Percentiles rank a stretch among this genome's conserved stretches.
Evolutionary conservation across 2,329 filamentous ascomycete genomes (phyloP).

Genomic region (Colletotrichum brevisporum): DNA sequence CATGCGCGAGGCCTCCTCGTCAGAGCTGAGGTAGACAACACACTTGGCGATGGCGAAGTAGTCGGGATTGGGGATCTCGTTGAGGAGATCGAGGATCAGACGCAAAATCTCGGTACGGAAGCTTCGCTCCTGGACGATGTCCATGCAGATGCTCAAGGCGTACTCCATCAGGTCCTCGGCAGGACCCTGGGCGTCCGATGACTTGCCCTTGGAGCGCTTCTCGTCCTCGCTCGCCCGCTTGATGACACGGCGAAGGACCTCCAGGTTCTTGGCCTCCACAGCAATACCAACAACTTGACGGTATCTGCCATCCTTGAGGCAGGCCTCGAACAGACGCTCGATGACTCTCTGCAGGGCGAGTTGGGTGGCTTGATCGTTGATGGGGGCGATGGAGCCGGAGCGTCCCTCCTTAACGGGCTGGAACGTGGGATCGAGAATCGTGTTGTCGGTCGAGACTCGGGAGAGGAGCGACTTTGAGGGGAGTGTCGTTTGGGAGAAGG

Average conservation of each 20-base stretch:
- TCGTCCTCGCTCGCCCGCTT: slow-evolving; percentile 90
- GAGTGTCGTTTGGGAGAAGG: slow-evolving; percentile 93
- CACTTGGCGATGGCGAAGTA: slow-evolving; percentile 99
- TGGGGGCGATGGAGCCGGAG: slow-evolving; percentile 74
- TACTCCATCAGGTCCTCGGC: slow-evolving; percentile 98
- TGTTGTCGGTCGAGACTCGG: slow-evolving; percentile 78
- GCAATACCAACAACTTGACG: slow-evolving; percentile 97
- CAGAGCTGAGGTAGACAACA: slow-evolving; percentile 94
- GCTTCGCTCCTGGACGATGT: slow-evolving; percentile 92
- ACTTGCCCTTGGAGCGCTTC: slow-evolving; percentile 76
- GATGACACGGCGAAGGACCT: slow-evolving; percentile 89
- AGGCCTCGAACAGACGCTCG: slow-evolving; percentile 91
- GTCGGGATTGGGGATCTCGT: slow-evolving; percentile 91
- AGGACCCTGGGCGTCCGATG: slow-evolving; percentile 62
- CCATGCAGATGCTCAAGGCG: slow-evolving; percentile 95
- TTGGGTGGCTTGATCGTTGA: slow-evolving; percentile 79
- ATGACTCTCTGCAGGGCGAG: slow-evolving; percentile 86
- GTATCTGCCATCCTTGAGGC: slow-evolving; percentile 88
- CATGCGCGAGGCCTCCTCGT: slow-evolving; percentile 90
- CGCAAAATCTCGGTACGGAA: slow-evolving; percentile 88
- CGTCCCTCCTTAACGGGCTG: slow-evolving; percentile 68
- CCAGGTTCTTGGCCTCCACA: slow-evolving; percentile 92
- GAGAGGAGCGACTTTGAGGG: slow-evolving; percentile 97
- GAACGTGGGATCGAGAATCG: slow-evolving; percentile 71
- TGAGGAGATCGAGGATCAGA: slow-evolving; percentile 94